These are phyloP conservation scores for Mortierella sp. DNA, from an alignment of 371 early-diverging fungal genomes.

Conservation along the genomic window DNA sequence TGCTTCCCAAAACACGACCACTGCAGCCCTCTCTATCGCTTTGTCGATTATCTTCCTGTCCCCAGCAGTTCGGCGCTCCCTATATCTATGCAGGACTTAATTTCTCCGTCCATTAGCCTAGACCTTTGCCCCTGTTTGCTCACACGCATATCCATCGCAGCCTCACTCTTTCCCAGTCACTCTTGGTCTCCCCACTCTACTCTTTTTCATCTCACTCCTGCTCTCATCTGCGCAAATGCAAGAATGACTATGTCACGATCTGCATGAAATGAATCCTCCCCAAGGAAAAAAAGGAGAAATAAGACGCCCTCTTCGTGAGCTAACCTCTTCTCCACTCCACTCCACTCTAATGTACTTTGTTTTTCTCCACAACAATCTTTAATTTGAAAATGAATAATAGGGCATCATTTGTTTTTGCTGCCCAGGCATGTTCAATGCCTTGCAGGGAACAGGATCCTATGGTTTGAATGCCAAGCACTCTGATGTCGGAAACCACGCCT, in stretches of 20 bases:
- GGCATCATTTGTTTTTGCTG: constrained; percentile 83
- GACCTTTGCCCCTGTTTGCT: neutral
- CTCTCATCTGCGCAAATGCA: neutral
- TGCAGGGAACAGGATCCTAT: constrained; percentile 72
- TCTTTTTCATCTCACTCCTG: neutral
- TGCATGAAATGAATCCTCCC: neutral
- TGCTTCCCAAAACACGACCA: neutral
- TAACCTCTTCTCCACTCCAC: neutral
- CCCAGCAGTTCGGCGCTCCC: too few relatives aligned
- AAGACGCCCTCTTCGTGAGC: too few relatives aligned
- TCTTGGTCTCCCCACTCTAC: neutral
- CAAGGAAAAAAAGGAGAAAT: too few relatives aligned
- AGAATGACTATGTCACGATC: constrained; percentile 1
- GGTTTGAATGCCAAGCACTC: constrained; percentile 69
- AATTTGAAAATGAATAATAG: neutral
- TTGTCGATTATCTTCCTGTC: neutral
- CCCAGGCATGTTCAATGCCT: constrained; percentile 90
- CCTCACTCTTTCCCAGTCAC: neutral
- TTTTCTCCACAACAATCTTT: neutral
- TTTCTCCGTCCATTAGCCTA: neutral
- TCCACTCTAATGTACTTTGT: neutral
- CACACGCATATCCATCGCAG: neutral
- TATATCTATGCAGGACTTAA: neutral
- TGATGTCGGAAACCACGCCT: constrained; percentile 74
- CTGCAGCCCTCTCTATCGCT: neutral